phyloP scores from a whole-genome alignment of 2,329 filamentous ascomycete species.

The Microcyclosporella mali region DNA sequence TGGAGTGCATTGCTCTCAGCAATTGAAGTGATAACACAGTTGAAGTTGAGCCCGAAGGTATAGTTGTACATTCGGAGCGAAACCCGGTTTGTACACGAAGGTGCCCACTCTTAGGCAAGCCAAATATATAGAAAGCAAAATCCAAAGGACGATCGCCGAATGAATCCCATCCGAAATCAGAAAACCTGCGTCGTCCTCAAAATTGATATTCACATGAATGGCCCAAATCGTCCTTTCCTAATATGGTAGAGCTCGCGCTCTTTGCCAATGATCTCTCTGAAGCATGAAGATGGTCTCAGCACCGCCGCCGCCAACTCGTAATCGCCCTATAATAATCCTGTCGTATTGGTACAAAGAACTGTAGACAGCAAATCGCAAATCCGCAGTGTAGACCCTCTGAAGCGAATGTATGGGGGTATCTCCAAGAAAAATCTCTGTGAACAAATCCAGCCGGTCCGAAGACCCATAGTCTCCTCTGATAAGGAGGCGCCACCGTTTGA shows the following conservation, averaged over 20 bases:
- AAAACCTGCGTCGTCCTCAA: too few relatives aligned
- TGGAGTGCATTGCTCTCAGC: constrained; percentile 71
- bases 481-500: too few relatives aligned
- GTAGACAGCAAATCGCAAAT: constrained; percentile 1
- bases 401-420: constrained; percentile 11
- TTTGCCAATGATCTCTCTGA: too few relatives aligned
- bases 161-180: too few relatives aligned
- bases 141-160: too few relatives aligned
- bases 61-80: constrained; percentile 1
- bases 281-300: too few relatives aligned
- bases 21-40: background rate
- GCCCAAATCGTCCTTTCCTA: too few relatives aligned
- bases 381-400: background rate
- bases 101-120: background rate
- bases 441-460: background rate
- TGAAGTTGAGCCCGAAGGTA: background rate
- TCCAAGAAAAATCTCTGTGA: constrained; percentile 1
- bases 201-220: too few relatives aligned
- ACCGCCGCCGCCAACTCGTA: too few relatives aligned
- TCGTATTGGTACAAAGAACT: constrained; percentile 1
- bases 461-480: too few relatives aligned
- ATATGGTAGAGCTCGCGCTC: too few relatives aligned
- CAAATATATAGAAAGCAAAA: too few relatives aligned
- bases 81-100: constrained; percentile 1
- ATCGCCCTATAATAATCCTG: background rate